Conservation (phyloP, 352 stramenopile species). For the Nothophytophthora sp. region DNA sequence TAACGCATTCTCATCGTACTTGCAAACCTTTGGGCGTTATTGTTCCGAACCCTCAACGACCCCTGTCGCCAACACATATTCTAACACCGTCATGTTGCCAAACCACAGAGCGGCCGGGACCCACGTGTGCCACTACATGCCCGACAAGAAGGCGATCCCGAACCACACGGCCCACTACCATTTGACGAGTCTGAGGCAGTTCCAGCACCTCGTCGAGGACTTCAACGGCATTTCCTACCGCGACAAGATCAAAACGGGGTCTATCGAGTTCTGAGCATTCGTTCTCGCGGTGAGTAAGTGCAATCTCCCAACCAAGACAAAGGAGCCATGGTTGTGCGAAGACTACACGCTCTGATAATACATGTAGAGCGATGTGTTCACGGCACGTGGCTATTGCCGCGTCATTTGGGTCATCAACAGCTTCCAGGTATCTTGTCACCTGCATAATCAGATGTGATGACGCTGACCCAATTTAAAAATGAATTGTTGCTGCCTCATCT, state of each 20-base stretch:
- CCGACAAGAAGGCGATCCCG: conserved; percentile 57
- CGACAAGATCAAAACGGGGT: conserved; percentile 38
- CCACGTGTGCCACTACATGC: conserved; percentile 71
- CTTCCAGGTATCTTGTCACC: no score
- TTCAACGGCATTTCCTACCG: conserved; percentile 82
- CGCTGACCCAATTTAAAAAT: no score
- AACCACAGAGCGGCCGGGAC: conserved; percentile 43
- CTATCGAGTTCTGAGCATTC: conserved; percentile 37
- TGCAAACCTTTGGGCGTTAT: background rate
- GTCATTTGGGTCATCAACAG: no score
- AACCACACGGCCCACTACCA: conserved; percentile 82
- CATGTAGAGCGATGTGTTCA: no score
- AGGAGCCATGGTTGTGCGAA: no score
- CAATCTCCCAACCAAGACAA: background rate
- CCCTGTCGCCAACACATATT: no score
- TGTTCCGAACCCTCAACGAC: no score
- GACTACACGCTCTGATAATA: no score
- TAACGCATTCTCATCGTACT: background rate
- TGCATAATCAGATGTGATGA: no score
- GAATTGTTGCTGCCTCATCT: no score
- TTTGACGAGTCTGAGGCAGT: conserved; percentile 54
- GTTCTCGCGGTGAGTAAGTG: background rate
- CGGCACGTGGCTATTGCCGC: no score
- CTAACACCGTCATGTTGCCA: background rate
- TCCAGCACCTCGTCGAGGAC: conserved; percentile 71